Evolutionary conservation across 805 yeast species (phyloP), one percentile per base, ranked within the genome.

Genomic region (Pichia nanzhaoensis): DNA sequence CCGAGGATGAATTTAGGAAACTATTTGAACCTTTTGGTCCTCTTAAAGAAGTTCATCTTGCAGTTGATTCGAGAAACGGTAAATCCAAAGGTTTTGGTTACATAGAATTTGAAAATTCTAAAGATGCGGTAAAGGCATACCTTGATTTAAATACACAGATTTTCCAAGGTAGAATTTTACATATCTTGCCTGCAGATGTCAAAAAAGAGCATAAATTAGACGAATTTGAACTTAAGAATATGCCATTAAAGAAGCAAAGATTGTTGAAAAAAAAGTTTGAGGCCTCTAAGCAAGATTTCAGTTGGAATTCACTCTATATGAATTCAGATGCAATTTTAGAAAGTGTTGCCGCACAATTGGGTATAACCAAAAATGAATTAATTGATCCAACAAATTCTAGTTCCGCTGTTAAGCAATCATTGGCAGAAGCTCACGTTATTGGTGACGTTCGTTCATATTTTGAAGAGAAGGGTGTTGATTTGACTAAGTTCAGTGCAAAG

Each of bases 381-480:
- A 76, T 93, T 49, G 95, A 93, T 62, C 91, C 96, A 1, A 84
- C 87, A 55, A 86, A 81, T 52, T 75, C 95, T 7, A 80, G 74
- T 48, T 84, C 95, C 42, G 97, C 96, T 1, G 98, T 93, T 13
- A 87, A 90, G 60, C 98, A 90, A 65, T 98, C 99, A 0, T 74
- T 93, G 51, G 98, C 99, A 0, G 99, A 93, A 67, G 95, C 97
- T 2, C 93, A 89, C 58, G 96, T 90, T 16, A 82, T 93, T 57
- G 93, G 90, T 37, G 93, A 84, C 63, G 95, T 93, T 12, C 77
- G 96, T 58, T 78, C 78, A 54, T 93, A 80, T 65, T 93, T 93
- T 63, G 95, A 88, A 61, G 65, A 70, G 20, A 82, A 82, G 59
- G 95, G 95, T 31, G 86, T 93, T 36, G 96, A 91, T 67, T 68